phyloP scores from a whole-genome alignment of 1,284 basidiomycete genomes.

The Thecaphora frezii region DNA sequence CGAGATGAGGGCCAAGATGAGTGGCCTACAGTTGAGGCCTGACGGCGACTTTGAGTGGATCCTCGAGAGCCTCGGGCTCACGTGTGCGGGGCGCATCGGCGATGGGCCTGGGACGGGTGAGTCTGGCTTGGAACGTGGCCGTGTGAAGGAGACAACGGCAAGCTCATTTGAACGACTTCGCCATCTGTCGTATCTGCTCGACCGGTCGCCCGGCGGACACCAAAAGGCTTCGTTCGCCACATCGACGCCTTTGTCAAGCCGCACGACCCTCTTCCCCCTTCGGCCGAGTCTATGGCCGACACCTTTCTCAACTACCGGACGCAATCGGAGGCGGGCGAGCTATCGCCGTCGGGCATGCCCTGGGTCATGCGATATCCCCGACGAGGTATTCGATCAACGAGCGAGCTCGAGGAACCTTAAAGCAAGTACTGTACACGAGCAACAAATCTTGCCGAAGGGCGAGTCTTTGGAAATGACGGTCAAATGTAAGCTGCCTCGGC shows the following conservation, averaged over 20 bases:
- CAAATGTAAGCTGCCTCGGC: too few relatives aligned
- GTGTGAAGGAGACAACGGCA: too few relatives aligned
- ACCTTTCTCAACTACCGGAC: neutral
- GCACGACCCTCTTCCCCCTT: neutral
- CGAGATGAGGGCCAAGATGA: conserved; percentile 13
- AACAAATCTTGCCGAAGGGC: too few relatives aligned
- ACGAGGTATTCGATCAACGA: too few relatives aligned
- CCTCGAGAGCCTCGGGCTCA: conserved; percentile 11
- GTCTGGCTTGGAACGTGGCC: too few relatives aligned
- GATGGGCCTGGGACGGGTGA: conserved; percentile 9
- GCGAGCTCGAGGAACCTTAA: too few relatives aligned
- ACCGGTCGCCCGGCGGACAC: too few relatives aligned
- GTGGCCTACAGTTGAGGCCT: conserved; percentile 15
- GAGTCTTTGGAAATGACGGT: too few relatives aligned
- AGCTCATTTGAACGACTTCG: too few relatives aligned
- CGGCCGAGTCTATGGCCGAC: neutral
- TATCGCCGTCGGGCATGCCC: neutral
- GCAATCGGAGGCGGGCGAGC: conserved; percentile 1
- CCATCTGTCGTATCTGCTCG: too few relatives aligned
- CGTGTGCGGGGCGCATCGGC: conserved; percentile 4
- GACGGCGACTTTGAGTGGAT: conserved; percentile 25
- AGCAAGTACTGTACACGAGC: too few relatives aligned
- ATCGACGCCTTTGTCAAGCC: conserved; percentile 1
- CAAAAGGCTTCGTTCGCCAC: neutral
- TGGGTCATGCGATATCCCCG: conserved; percentile 11